These are phyloP conservation scores for Anthracocystis setariae DNA, from an alignment of 1,284 basidiomycete species.

Conservation along the genomic window DNA sequence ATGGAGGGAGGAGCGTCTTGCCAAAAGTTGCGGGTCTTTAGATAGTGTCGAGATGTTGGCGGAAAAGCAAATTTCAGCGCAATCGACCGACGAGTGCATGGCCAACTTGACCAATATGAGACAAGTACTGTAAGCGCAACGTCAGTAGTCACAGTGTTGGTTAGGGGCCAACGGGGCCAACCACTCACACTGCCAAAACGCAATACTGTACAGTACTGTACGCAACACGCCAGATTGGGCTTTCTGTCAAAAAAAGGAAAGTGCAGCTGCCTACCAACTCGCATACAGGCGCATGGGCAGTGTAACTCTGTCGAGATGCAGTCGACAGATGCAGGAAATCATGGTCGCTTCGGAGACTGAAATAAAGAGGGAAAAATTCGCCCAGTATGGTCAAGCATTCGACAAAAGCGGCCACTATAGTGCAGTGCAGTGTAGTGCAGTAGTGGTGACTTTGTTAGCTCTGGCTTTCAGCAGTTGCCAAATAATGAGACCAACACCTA, in stretches of 20 bases:
- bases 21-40: slow-evolving; percentile 8
- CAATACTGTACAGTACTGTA: too few species aligned
- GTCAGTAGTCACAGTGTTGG: slow-evolving; percentile 9
- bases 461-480: too few species aligned
- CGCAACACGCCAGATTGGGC: too few species aligned
- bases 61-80: slow-evolving; percentile 15
- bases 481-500: slow-evolving; percentile 3
- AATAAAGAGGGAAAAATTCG: slow-evolving; percentile 1
- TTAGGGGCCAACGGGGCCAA: slow-evolving; percentile 40
- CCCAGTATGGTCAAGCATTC: background rate
- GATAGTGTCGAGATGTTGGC: slow-evolving; percentile 25
- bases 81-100: background rate
- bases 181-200: too few species aligned
- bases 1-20: slow-evolving; percentile 3
- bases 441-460: too few species aligned
- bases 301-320: background rate
- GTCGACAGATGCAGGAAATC: background rate
- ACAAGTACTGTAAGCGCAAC: too few species aligned
- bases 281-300: slow-evolving; percentile 8
- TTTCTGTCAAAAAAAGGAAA: slow-evolving; percentile 30
- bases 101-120: too few species aligned
- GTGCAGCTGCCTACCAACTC: slow-evolving; percentile 8
- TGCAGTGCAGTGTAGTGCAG: too few species aligned
- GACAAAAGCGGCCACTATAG: slow-evolving; percentile 12
- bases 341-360: slow-evolving; percentile 17